Conservation (phyloP, 371 early-diverging fungal species). For the Actinomortierella wolfii region DNA sequence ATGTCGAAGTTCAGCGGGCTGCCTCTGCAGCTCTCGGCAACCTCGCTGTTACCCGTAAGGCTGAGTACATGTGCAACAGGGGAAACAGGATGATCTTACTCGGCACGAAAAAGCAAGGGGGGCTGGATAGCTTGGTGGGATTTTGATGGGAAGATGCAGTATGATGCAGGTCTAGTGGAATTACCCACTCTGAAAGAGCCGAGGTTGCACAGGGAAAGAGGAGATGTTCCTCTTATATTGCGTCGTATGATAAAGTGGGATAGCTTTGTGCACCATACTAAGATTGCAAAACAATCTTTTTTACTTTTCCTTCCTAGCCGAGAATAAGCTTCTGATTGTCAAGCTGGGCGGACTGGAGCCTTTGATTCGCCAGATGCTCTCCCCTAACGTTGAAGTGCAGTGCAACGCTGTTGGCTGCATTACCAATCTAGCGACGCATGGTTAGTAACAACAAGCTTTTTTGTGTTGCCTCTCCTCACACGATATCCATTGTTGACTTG, state of each 20-base stretch:
- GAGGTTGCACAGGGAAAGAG: too few relatives aligned
- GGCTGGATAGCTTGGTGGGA: too few relatives aligned
- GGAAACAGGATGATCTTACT: background rate
- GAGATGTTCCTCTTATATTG: background rate
- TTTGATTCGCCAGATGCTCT: constrained; percentile 88
- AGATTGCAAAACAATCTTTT: background rate
- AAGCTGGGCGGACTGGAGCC: constrained; percentile 87
- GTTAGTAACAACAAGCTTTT: constrained; percentile 50
- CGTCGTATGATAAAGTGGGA: background rate
- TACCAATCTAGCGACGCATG: constrained; percentile 90
- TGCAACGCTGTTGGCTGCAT: constrained; percentile 97
- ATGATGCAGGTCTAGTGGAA: too few relatives aligned
- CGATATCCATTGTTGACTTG: too few relatives aligned
- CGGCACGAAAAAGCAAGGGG: too few relatives aligned
- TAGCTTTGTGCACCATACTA: constrained; percentile 2
- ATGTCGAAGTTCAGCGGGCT: constrained; percentile 88
- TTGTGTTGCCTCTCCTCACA: background rate
- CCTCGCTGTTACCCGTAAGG: constrained; percentile 83
- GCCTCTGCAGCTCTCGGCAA: constrained; percentile 92
- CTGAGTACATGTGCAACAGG: constrained; percentile 1
- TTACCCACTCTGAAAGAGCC: too few relatives aligned
- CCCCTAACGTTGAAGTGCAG: constrained; percentile 88
- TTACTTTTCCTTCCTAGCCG: constrained; percentile 51
- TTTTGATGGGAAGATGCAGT: too few relatives aligned
- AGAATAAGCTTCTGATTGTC: constrained; percentile 87